A percentile compares a stretch with the other conserved stretches of the same genome.
phyloP scores from a whole-genome alignment of 352 stramenopile genomes.

The Phytophthora hybrid region DNA sequence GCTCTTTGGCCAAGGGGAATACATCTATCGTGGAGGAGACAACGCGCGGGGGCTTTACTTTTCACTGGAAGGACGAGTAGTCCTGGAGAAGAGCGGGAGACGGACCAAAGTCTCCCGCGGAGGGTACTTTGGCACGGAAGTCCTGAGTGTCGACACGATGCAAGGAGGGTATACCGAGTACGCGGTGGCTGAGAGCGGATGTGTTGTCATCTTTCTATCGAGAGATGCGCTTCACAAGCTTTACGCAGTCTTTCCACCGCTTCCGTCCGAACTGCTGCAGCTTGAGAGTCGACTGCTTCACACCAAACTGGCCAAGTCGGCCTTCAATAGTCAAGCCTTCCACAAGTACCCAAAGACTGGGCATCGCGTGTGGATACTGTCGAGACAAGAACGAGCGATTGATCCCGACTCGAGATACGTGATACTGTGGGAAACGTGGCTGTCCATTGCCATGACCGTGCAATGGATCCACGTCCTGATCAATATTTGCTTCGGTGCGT shows the following conservation, averaged over 20 bases:
- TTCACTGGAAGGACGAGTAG: conserved; percentile 53
- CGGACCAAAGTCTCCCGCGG: conserved; percentile 43
- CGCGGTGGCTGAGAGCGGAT: conserved; percentile 53
- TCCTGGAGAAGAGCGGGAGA: conserved; percentile 6
- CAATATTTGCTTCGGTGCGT: conserved; percentile 49
- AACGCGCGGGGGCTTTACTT: conserved; percentile 58
- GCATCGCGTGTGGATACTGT: conserved; percentile 7
- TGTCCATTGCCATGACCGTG: conserved; percentile 42
- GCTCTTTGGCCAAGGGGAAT: conserved; percentile 59
- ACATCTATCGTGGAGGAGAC: conserved; percentile 56
- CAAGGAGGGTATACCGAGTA: conserved; percentile 48
- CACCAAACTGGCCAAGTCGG: conserved; percentile 45
- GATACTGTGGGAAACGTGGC: conserved; percentile 39
- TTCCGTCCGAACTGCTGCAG: conserved; percentile 47
- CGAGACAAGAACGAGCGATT: conserved; percentile 19
- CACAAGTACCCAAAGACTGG: not conserved
- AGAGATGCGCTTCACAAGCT: conserved; percentile 47
- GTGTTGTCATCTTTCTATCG: conserved; percentile 56
- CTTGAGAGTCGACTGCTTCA: conserved; percentile 52
- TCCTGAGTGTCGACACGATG: conserved; percentile 27
- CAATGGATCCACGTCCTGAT: conserved; percentile 51
- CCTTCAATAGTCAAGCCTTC: conserved; percentile 9
- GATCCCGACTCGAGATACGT: conserved; percentile 47
- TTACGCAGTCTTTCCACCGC: conserved; percentile 50
- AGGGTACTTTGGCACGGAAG: conserved; percentile 55